Evolutionary conservation across 805 yeast genomes (phyloP).

Genomic region (Teunomyces cretensis): DNA sequence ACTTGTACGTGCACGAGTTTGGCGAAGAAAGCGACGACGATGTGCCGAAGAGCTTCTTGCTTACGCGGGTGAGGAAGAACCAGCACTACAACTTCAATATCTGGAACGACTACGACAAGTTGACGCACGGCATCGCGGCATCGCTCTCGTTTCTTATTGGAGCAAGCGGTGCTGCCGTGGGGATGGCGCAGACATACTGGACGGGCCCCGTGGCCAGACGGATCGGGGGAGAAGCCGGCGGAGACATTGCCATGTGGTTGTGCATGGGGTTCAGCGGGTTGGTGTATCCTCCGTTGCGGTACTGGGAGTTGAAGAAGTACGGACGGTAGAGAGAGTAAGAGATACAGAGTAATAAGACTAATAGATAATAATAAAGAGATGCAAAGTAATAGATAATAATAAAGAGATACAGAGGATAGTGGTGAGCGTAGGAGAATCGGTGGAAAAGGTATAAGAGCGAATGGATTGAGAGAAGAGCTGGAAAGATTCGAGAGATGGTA

Average conservation of each 20-base stretch:
- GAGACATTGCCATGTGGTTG: conserved; percentile 82
- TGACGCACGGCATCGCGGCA: conserved; percentile 76
- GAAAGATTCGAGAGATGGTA: too few relatives aligned
- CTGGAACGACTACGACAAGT: conserved; percentile 62
- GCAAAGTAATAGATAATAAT: too few relatives aligned
- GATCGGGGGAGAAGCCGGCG: conserved; percentile 59
- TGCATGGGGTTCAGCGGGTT: conserved; percentile 69
- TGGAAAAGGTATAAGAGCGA: too few relatives aligned
- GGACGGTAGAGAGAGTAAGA: conserved; percentile 7
- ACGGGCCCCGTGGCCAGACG: conserved; percentile 68
- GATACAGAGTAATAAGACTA: neutral
- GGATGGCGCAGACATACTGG: conserved; percentile 87
- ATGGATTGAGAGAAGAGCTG: too few relatives aligned
- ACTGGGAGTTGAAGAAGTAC: conserved; percentile 57
- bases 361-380: too few relatives aligned
- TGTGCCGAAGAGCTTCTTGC: neutral
- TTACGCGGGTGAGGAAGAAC: conserved; percentile 2
- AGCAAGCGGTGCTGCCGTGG: conserved; percentile 77
- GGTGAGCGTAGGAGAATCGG: too few relatives aligned
- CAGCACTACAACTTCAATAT: conserved; percentile 67
- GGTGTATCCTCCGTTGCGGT: conserved; percentile 64
- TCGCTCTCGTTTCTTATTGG: conserved; percentile 64
- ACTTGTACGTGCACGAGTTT: conserved; percentile 34
- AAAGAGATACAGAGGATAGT: too few relatives aligned
- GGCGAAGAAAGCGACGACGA: conserved; percentile 12